Evolutionary conservation across 495 filamentous ascomycete genomes (phyloP).

Genomic region (Podospora comata): DNA sequence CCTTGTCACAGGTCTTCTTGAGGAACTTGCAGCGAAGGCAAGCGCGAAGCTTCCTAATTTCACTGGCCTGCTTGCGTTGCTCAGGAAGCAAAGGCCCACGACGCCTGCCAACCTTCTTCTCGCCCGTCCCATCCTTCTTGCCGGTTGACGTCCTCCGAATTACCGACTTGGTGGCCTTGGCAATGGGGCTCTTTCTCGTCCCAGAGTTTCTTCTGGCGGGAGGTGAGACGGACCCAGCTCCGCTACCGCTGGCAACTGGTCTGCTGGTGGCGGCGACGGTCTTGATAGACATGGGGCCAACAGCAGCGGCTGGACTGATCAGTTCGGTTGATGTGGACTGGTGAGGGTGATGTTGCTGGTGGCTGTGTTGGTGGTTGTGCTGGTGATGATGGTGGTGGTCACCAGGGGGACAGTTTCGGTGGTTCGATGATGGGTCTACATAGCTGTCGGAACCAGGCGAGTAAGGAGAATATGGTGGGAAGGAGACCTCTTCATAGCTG

Average conservation of each 20-base stretch:
- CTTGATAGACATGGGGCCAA: conserved; percentile 69
- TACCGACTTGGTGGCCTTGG: conserved; percentile 76
- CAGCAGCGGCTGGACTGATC: conserved; percentile 65
- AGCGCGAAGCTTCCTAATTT: conserved; percentile 87
- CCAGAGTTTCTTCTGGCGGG: conserved; percentile 60
- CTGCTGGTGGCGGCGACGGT: conserved; percentile 50
- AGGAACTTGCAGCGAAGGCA: conserved; percentile 96
- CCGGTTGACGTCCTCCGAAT: conserved; percentile 69
- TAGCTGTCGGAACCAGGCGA: conserved; percentile 64
- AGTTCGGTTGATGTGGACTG: conserved; percentile 40
- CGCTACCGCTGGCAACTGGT: conserved; percentile 56
- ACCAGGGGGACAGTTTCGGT: conserved; percentile 51
- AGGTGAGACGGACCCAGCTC: conserved; percentile 61
- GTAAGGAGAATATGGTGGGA: conserved; percentile 63
- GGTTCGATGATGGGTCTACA: conserved; percentile 42
- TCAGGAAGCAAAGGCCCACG: conserved; percentile 87
- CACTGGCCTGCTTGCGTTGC: conserved; percentile 88
- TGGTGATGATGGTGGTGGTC: conserved; percentile 37
- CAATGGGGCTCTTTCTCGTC: conserved; percentile 71
- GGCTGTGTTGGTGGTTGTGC: conserved; percentile 37
- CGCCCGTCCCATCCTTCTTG: conserved; percentile 67
- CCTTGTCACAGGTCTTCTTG: conserved; percentile 96
- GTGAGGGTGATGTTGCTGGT: conserved; percentile 43
- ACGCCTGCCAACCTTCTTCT: conserved; percentile 86
- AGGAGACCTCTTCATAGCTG: conserved; percentile 78